phyloP scores from a whole-genome alignment of 441 rosid genomes.

The Pelargonium australe region DNA sequence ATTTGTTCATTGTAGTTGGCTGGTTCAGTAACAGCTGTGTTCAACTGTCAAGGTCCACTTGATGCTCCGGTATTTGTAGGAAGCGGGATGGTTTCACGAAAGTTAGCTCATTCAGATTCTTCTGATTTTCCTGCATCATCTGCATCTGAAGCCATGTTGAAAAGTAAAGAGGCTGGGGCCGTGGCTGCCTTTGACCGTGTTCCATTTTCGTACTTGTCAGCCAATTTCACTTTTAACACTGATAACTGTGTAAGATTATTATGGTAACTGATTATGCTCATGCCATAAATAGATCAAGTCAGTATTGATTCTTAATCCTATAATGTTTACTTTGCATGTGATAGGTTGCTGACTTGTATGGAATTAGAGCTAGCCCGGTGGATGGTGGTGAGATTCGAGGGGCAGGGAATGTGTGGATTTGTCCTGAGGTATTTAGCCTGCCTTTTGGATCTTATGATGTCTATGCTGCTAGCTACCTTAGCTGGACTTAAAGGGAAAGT shows the following conservation, averaged over 20 bases:
- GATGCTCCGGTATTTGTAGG: conserved; percentile 98
- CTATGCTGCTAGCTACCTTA: no score
- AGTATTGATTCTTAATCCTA: conserved; percentile 7
- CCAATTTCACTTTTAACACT: conserved; percentile 96
- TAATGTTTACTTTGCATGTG: conserved; percentile 22
- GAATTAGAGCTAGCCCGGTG: conserved; percentile 97
- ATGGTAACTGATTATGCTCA: conserved; percentile 5
- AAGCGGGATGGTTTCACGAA: conserved; percentile 94
- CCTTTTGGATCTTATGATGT: neutral
- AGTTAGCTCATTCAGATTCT: conserved; percentile 59
- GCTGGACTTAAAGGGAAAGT: no score
- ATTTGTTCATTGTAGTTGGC: conserved; percentile 64
- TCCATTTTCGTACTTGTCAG: conserved; percentile 96
- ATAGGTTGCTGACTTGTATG: conserved; percentile 96
- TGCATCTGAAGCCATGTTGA: conserved; percentile 87
- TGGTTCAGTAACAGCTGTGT: conserved; percentile 94
- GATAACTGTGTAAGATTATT: conserved; percentile 79
- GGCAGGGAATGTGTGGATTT: conserved; percentile 99
- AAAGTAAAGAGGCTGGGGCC: conserved; percentile 95
- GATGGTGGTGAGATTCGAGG: conserved; percentile 99
- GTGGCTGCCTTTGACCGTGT: conserved; percentile 98
- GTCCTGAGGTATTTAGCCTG: conserved; percentile 69
- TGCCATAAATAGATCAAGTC: conserved; percentile 9
- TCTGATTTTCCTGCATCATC: conserved; percentile 53
- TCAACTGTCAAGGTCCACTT: conserved; percentile 98